Conservation (phyloP, 371 early-diverging fungal genomes). For the Mortierella sp. region DNA sequence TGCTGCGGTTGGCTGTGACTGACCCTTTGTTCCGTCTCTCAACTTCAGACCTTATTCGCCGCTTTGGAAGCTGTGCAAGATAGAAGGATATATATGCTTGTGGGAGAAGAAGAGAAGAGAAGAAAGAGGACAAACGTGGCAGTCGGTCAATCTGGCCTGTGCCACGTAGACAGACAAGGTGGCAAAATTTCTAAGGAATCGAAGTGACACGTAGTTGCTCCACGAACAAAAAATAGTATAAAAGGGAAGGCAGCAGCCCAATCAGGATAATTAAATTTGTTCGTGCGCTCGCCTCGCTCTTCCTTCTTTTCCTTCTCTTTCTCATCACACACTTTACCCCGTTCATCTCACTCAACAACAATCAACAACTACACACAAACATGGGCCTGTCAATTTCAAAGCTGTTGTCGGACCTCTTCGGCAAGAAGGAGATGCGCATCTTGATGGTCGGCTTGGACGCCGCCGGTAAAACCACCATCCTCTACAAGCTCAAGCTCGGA, state of each 20-base stretch:
- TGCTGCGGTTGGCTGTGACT: too few relatives aligned
- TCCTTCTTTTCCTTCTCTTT: constrained; percentile 11
- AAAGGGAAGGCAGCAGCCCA: background rate
- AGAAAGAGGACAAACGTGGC: background rate
- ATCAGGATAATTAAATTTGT: background rate
- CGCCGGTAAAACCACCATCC: constrained; percentile 94
- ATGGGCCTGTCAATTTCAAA: constrained; percentile 74
- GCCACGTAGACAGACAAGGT: too few relatives aligned
- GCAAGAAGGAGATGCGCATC: constrained; percentile 90
- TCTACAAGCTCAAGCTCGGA: constrained; percentile 93
- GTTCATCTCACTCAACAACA: constrained; percentile 6
- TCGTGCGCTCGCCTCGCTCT: background rate
- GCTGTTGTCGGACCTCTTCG: constrained; percentile 63
- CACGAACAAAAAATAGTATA: background rate
- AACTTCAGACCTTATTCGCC: too few relatives aligned
- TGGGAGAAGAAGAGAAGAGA: background rate
- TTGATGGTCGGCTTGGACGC: constrained; percentile 95
- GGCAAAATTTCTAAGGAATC: too few relatives aligned
- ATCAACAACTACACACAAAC: constrained; percentile 13
- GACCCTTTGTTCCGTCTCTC: too few relatives aligned
- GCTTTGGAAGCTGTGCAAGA: background rate
- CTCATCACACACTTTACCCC: background rate
- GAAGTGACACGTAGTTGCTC: background rate
- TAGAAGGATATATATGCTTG: background rate
- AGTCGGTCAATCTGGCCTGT: background rate